Base-by-base conservation (phyloP, 768 basidiomycete genomes). In the Leccinum aurantiacum region DNA sequence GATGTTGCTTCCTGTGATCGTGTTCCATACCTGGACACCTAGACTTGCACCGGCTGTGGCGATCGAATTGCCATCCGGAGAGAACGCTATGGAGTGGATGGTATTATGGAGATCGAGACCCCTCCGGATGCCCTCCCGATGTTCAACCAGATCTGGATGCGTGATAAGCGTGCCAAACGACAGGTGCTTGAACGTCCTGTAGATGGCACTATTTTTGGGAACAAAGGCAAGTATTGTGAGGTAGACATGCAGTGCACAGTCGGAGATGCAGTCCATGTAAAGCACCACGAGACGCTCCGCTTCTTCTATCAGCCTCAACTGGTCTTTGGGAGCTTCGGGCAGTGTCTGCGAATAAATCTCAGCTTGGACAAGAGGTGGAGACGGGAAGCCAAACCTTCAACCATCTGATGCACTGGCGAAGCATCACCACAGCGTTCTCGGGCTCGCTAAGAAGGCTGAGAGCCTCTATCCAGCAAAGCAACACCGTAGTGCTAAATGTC, bases 11-110 rank as follows among this genome's bases (percentile, higher is more conserved):
- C 68, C 68, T 0, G 68, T 69, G 38, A 65, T 31, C 2, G 54
- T 44, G 2, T 63, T 65, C 69, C 69, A 70, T 13, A 70, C n/a
- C 25, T 67, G 70, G 25, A 70, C 67, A 2, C 65, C 63, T 3
- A 71, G 55, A 24, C 53, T 46, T 0, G 8, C 52, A 13, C 60
- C 54, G 6, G 60, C 67, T 9, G 67, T 67, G 1, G 69, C 67
- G n/a, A 69, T 53, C 24, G 55, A 11, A 3, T 59, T 33, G 0
- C 61, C 56, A 35, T 57, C 53, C 15, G 58, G 64, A 14, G 63
- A 66, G 61, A 64, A 64, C 6, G 37, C 56, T 13, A 70, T 44
- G 0, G 69, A 67, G 27, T 66, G 22, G 11, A 8, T 29, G 29
- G 8, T 0, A 29, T 9, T 25, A 5, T 51, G 38, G 31, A 63